Evolutionary conservation across 192 early-diverging fungal genomes (phyloP).

Genomic region (Coemansia sp.): DNA sequence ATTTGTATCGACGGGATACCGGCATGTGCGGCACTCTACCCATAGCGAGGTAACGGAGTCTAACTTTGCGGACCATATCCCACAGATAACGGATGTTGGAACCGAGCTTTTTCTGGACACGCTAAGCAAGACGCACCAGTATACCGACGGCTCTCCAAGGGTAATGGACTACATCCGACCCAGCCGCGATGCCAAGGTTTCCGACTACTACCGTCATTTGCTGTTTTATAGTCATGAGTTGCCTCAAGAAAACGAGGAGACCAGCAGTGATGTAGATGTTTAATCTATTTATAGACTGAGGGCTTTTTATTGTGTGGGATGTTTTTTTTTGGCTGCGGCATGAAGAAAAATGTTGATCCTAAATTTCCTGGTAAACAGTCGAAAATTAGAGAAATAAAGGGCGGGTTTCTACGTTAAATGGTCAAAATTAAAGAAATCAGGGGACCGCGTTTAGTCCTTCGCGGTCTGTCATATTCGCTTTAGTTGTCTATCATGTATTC

Average conservation of each 20-base stretch:
- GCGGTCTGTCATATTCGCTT: background rate
- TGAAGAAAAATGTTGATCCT: background rate
- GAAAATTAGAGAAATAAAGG: background rate
- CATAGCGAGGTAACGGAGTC: constrained; percentile 30
- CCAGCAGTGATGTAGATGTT: constrained; percentile 14
- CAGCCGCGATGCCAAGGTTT: constrained; percentile 39
- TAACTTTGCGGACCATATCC: constrained; percentile 46
- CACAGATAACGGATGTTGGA: constrained; percentile 31
- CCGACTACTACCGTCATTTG: constrained; percentile 34
- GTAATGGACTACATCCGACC: constrained; percentile 47
- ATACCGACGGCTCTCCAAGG: constrained; percentile 39
- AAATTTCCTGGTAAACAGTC: background rate
- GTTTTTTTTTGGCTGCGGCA: background rate
- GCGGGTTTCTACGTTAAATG: background rate
- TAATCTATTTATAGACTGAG: background rate
- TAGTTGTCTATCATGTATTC: background rate
- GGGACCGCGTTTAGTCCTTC: background rate
- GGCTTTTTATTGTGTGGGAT: no score
- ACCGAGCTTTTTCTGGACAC: constrained; percentile 40
- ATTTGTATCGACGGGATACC: constrained; percentile 18
- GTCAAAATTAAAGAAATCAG: background rate
- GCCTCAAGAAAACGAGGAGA: constrained; percentile 10
- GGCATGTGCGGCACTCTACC: constrained; percentile 23
- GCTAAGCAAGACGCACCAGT: constrained; percentile 34
- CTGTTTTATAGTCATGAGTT: constrained; percentile 18